Base-by-base conservation (phyloP, 1,284 basidiomycete genomes). In the Chalciporus sp. region DNA sequence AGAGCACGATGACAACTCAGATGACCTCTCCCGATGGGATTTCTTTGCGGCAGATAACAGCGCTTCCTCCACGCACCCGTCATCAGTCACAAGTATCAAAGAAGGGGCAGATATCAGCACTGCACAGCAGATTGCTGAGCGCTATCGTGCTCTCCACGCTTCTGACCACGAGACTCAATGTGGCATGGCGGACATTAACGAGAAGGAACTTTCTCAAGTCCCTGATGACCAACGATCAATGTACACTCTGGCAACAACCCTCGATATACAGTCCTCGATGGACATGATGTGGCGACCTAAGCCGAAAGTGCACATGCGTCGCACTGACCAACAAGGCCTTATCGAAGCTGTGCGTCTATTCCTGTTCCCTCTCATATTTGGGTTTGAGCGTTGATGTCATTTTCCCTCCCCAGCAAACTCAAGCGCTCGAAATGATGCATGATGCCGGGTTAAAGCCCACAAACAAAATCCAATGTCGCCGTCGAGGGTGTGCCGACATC, bases 401-500 rank as follows among this genome's bases (percentile, higher is more conserved):
- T 27, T 51, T 27, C 41, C 11, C 52, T 35, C n/a, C 45, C 27
- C 47, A 82, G 79, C 69, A 70, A 52, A 63, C 61, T 45, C 77
- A 82, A 58, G 80, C 80, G 23, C 61, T 73, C 19, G 53, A 63
- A 7, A 71, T 71, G 60, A 73, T 79, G 65, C 58, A 69, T 43
- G 50, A 61, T 1, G 64, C 55, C 4, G 66, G 65, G 31, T 57
- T 67, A 51, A 58, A 58, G n/a, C 64, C 57, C 37, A 59, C 68
- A 19, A 59, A 61, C 37, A 58, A 60, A 40, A 63, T 76, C 19
- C 66, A 80, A 12, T 87, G 85, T 63, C 74, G 72, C 28, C 76
- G 82, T n/a, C 66, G 71, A 28, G 81, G 75, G 31, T 87, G 85
- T 63, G 68, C 70, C 11, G 75, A 83, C 61, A 70, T 76, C 4